A percentile compares a stretch with the other conserved stretches of the same genome.
phyloP scores from a whole-genome alignment of 139 green algal genomes.

The Monoraphidium neglectum region DNA sequence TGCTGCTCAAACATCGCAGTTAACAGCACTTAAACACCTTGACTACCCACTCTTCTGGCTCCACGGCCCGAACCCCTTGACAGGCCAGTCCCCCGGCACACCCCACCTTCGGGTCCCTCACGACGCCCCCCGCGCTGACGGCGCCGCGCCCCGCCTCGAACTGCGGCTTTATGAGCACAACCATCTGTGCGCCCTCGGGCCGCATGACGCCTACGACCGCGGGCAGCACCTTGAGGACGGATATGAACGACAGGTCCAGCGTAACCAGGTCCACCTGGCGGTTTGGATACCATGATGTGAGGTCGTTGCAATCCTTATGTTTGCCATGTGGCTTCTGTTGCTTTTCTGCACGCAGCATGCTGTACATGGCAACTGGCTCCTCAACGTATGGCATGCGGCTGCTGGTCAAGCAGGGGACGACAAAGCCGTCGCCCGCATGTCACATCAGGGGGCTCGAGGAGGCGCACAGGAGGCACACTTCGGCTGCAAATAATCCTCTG shows the following conservation, averaged over 20 bases:
- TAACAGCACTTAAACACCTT: not conserved
- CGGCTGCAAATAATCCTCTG: too few relatives aligned
- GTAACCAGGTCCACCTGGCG: conserved; percentile 81
- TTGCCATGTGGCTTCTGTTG: too few relatives aligned
- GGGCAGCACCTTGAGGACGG: conserved; percentile 78
- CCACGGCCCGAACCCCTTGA: not conserved
- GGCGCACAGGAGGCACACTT: too few relatives aligned
- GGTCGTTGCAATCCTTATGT: too few relatives aligned
- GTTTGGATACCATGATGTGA: too few relatives aligned
- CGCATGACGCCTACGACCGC: conserved; percentile 22
- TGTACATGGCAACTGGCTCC: not conserved
- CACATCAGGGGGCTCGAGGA: too few relatives aligned
- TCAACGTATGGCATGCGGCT: not conserved
- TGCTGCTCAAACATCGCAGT: not conserved
- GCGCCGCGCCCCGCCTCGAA: conserved; percentile 91
- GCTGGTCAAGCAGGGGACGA: not conserved
- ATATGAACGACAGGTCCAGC: conserved; percentile 98
- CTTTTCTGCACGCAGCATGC: too few relatives aligned
- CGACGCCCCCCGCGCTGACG: conserved; percentile 80
- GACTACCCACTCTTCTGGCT: not conserved
- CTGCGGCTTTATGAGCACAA: conserved; percentile 97
- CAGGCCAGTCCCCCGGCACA: not conserved
- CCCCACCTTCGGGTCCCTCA: conserved; percentile 68
- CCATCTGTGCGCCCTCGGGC: conserved; percentile 48
- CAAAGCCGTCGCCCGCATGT: too few relatives aligned